Conservation (phyloP, 2,329 filamentous ascomycete species). For the Lachnellula willkommii region DNA sequence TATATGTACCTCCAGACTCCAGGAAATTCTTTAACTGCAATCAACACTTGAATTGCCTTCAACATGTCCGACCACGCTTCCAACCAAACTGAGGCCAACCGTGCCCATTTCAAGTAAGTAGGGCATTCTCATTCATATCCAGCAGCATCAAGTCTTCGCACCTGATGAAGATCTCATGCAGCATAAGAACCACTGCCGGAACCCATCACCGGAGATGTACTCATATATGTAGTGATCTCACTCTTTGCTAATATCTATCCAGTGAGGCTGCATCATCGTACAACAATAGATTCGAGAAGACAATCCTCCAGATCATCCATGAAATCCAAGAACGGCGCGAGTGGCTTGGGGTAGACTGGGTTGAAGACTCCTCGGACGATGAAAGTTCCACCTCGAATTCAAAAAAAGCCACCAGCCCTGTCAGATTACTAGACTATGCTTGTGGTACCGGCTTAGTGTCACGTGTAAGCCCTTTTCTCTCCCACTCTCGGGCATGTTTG, state of each 20-base stretch:
- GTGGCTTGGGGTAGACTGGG: slow-evolving; percentile 59
- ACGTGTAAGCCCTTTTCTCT: slow-evolving; percentile 41
- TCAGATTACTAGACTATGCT: slow-evolving; percentile 67
- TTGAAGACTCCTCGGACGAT: slow-evolving; percentile 33
- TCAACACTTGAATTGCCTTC: too few species aligned
- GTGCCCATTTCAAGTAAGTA: slow-evolving; percentile 37
- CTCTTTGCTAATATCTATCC: background rate
- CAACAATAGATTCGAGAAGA: slow-evolving; percentile 51
- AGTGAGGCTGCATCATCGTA: slow-evolving; percentile 49
- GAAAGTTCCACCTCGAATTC: slow-evolving; percentile 7
- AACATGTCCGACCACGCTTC: slow-evolving; percentile 24
- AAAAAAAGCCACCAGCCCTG: slow-evolving; percentile 27
- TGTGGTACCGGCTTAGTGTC: slow-evolving; percentile 67
- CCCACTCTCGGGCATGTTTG: background rate
- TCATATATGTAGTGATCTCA: background rate
- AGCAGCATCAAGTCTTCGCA: too few species aligned
- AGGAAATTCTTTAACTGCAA: background rate
- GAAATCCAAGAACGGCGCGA: slow-evolving; percentile 48
- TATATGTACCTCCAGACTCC: background rate
- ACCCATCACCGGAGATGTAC: too few species aligned
- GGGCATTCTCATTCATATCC: background rate
- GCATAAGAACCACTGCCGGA: too few species aligned
- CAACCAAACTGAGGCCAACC: slow-evolving; percentile 34
- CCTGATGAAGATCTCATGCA: too few species aligned
- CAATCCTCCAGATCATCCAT: slow-evolving; percentile 47